Evolutionary conservation across 2,329 filamentous ascomycete genomes (phyloP), one percentile per base, ranked within the genome.

Genomic region (Teratosphaeria viscida): DNA sequence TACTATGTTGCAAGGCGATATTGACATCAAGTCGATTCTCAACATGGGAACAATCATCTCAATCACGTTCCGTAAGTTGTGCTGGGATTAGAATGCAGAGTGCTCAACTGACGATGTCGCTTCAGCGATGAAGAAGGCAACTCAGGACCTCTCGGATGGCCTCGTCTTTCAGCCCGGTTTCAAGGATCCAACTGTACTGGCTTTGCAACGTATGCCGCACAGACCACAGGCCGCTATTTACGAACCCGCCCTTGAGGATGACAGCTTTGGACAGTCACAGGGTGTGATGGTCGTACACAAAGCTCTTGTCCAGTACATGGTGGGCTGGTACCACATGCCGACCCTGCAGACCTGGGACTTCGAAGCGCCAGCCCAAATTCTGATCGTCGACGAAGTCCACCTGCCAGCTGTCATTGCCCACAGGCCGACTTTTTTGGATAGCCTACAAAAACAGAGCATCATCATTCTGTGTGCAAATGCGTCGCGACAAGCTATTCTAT

Each of bases 1-100:
- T n/a, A 79, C 80, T 52, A 79, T 82, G 47, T 72, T 88, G 0
- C 77, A 79, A 23, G 85, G 85, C 0, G 78, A 76, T 12, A 84
- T 88, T 54, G 77, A 81, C 16, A 77, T 87, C 54, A 76, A 65
- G 39, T 66, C 63, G 2, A 63, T 66, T 8, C 55, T 64, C 52
- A 65, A 65, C n/a, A 60, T 64, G 12, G 67, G 67, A 11, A 69
- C 67, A 2, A 59, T 61, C 19, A 63, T 67, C 5, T 59, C 55
- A 3, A 63, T 69, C 79, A 52, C 75, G 75, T 39, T 56, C n/a
- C 54, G 54, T 56, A 39, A 7, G 29, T 32, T 32, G 29, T 32
- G 29, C 2, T 4, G 29, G 5, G 7, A 56, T 2, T 56, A 10
- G 5, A 37, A 26, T 5, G 54, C 29, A 26, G 23, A 81, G 81